Base-by-base conservation (phyloP, 768 basidiomycete species). In the Leucocoprinus leucothites region DNA sequence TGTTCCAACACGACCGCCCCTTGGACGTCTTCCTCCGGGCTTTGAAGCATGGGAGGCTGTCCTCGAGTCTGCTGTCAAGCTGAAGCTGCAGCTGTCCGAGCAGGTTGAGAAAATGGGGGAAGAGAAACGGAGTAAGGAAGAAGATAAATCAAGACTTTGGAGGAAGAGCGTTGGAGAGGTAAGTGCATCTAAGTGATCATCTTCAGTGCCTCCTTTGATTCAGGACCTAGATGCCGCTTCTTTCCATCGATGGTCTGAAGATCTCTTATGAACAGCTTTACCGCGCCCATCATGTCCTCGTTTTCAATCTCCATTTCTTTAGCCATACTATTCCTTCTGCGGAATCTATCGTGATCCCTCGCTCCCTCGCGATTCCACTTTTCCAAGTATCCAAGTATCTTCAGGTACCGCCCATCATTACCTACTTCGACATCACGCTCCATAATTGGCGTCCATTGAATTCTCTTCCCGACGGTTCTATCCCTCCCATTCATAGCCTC, bases 401-500 rank as follows among this genome's bases (percentile, higher is more conserved):
- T 8, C 85, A 87, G 43, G 71, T 96, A 1, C 94, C 96, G 1
- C 92, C 95, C 0, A 74, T 96, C 25, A 77, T 94, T 48, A 96
- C 94, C 1, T 97, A 94, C 67, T 87, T 94, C 14, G 94, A 96
- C 65, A 86, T 85, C 35, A 93, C 96, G 4, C 77, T 97, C 21
- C 96, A 93, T 72, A 96, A 97, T 11, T 31, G 31, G 31, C 31
- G 11, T 5, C 31, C 31, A 5, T 31, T 31, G 11, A 11, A 31
- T 5, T 11, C 31, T 5, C 31, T 31, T 31, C 31, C 31, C 31
- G 11, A 5, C 31, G 31, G 11, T 11, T 31, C 31, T 5, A 31
- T 31, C 31, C 31, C 31, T 5, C 31, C 31, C 31, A 31, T 31
- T 31, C 6, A 31, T 31, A 5, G 31, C 31, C 11, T 31, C 44